Base-by-base conservation (phyloP, 768 basidiomycete species). In the Exidia glandulosa region DNA sequence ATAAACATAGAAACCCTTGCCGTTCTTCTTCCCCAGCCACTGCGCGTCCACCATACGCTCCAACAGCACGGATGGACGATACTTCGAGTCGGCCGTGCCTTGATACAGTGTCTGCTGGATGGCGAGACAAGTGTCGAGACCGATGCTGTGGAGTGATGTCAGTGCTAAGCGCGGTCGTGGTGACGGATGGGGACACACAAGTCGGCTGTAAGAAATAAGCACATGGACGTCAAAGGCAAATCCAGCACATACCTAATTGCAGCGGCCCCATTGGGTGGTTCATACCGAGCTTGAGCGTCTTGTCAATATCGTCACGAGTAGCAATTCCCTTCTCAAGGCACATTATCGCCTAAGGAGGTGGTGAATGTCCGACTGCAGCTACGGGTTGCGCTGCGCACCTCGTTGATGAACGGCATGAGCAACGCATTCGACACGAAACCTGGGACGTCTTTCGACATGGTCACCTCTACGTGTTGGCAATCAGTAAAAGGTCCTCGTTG, bases 381-480 rank as follows among this genome's bases (percentile, higher is more conserved):
- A 7, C 33, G 19, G 29, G 30, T 25, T 25, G 41, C 2, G 48
- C 12, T 2, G 57, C 74, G 60, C 66, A 86, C 85, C 79, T 98
- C 95, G 65, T 97, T 98, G 65, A 98, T 87, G 73, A 94, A 97
- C 1, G 95, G 95, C 91, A 97, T 97, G 48, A 98, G 75, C 32
- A 94, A 79, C 1, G 92, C 93, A 66, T 96, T 94, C 1, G 92
- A 90, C n/a, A 94, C 90, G 71, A 93, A 94, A 3, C 92, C 94
- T 2, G 94, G 94, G 1, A 94, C 90, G 66, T 98, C 94, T 66
- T 89, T 83, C 0, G 92, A 94, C 2, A 81, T 82, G 2, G 93
- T 88, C 1, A 97, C 93, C 79, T 93, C 91, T 94, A 67, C n/a
- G 32, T 2, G 57, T 14, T 30, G 27, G 23, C 14, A 27, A 3